Conservation (phyloP, 352 stramenopile genomes). For the Phytophthora pini region DNA sequence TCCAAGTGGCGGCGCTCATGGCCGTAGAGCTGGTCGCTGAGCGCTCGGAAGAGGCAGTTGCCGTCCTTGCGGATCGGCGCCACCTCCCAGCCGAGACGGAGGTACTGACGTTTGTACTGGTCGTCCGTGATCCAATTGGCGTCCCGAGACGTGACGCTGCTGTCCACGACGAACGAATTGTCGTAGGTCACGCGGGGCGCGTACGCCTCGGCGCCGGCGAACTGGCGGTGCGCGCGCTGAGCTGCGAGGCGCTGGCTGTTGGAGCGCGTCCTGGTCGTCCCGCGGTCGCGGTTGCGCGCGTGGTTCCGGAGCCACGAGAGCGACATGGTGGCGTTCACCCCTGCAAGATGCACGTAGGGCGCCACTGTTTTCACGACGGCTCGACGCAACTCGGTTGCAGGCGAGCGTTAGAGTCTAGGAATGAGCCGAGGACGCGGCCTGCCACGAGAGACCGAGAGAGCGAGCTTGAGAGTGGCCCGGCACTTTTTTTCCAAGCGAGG, state of each 20-base stretch:
- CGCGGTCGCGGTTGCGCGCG: constrained; percentile 35
- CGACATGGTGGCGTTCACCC: constrained; percentile 30
- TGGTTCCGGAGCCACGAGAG: constrained; percentile 44
- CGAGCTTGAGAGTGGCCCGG: constrained; percentile 15
- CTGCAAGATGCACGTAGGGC: constrained; percentile 11
- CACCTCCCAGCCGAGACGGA: constrained; percentile 47
- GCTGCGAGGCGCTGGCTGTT: constrained; percentile 32
- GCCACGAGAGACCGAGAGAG: constrained; percentile 26
- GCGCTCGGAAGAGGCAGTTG: constrained; percentile 66
- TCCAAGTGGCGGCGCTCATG: constrained; percentile 52
- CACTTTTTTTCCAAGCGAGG: constrained; percentile 27
- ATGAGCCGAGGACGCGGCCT: constrained; percentile 21
- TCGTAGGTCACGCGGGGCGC: constrained; percentile 39
- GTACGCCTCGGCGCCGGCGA: constrained; percentile 26
- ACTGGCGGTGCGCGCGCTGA: constrained; percentile 35
- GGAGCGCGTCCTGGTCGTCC: constrained; percentile 24
- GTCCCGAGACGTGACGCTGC: constrained; percentile 37
- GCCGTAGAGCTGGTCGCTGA: constrained; percentile 71
- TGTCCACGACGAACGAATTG: constrained; percentile 38
- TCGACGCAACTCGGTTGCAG: constrained; percentile 28
- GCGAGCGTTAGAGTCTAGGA: constrained; percentile 29
- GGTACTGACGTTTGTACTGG: constrained; percentile 55
- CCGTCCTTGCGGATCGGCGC: constrained; percentile 49
- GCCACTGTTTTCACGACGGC: constrained; percentile 16
- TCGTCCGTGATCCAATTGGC: constrained; percentile 49